Conservation (phyloP, 768 basidiomycete genomes). For the Trametes maxima region DNA sequence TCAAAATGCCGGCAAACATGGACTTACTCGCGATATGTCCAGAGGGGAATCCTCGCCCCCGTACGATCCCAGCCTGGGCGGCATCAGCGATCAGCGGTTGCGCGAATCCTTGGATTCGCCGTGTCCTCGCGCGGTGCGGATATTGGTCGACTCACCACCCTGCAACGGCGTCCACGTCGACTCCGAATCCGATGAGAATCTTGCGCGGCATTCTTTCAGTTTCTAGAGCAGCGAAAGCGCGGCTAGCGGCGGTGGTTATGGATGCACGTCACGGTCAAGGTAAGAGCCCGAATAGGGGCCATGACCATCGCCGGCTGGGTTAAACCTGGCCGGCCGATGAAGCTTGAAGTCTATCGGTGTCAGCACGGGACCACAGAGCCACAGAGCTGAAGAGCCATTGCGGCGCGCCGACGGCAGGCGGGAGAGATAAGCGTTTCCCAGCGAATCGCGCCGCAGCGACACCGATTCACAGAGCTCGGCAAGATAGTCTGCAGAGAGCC, state of each 20-base stretch:
- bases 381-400: neutral
- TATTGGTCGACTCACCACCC: slow-evolving; percentile 56
- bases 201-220: slow-evolving; percentile 54
- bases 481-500: neutral
- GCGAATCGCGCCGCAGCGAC: neutral
- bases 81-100: neutral
- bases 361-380: neutral
- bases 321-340: neutral
- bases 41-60: slow-evolving; percentile 73
- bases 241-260: neutral
- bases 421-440: neutral
- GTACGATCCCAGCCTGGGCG: slow-evolving; percentile 65
- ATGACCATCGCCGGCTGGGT: neutral
- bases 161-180: slow-evolving; percentile 77
- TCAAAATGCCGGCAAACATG: neutral
- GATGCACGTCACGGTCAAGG: neutral
- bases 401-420: neutral
- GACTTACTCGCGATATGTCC: slow-evolving; percentile 64
- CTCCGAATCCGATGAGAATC: slow-evolving; percentile 62
- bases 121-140: too few relatives aligned
- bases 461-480: neutral
- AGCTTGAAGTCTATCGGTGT: neutral
- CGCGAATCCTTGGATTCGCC: neutral
- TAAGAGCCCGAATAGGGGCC: neutral
- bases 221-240: neutral